phyloP scores from a whole-genome alignment of 495 filamentous ascomycete species.

The Penicillium fimorum region DNA sequence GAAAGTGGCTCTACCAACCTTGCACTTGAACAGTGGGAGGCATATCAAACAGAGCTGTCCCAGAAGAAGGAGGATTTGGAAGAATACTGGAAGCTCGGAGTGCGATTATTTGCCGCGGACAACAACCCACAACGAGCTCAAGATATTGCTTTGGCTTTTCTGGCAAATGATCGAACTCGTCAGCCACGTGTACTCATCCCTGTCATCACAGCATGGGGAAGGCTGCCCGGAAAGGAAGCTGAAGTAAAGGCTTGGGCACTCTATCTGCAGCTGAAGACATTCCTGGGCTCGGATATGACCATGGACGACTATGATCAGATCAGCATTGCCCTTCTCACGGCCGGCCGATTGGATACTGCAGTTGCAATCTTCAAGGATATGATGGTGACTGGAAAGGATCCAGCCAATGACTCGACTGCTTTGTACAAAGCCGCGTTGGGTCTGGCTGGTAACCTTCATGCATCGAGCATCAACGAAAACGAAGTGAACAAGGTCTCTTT shows the following conservation, averaged over 20 bases:
- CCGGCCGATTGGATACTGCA: conserved; percentile 58
- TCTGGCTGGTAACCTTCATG: conserved; percentile 46
- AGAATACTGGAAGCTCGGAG: conserved; percentile 66
- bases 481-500: conserved; percentile 53
- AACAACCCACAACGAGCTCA: conserved; percentile 63
- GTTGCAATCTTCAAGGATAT: conserved; percentile 78
- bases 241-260: conserved; percentile 62
- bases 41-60: conserved; percentile 51
- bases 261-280: conserved; percentile 60
- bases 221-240: conserved; percentile 36
- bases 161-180: conserved; percentile 47
- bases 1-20: conserved; percentile 54
- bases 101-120: conserved; percentile 60
- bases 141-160: conserved; percentile 57
- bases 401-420: conserved; percentile 46
- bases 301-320: conserved; percentile 75
- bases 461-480: conserved; percentile 43
- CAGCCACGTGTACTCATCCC: conserved; percentile 63
- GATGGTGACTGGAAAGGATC: conserved; percentile 65
- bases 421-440: conserved; percentile 48
- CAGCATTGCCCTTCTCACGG: conserved; percentile 59
- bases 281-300: conserved; percentile 59
- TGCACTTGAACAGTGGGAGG: conserved; percentile 66
- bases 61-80: conserved; percentile 49
- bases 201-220: conserved; percentile 52